Conservation (phyloP, 1,284 basidiomycete genomes). For the Puccinia hordei region DNA sequence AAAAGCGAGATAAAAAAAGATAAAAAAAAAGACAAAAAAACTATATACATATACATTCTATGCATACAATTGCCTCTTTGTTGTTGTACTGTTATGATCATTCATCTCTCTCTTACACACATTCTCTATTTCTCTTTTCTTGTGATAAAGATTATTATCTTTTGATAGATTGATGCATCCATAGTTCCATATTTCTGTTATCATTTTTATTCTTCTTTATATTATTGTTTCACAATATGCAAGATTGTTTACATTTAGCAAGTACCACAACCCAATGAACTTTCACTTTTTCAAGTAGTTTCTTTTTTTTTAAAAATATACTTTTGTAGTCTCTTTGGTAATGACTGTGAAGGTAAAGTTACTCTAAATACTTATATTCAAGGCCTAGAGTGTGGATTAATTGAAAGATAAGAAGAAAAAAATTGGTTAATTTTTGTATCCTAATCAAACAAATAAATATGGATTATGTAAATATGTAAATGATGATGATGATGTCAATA, state of each 20-base stretch:
- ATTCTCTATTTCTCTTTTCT: neutral
- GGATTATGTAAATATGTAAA: too few relatives aligned
- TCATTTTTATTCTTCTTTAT: slow-evolving; percentile 4
- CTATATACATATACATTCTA: neutral
- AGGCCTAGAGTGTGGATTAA: too few relatives aligned
- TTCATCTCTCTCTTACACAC: neutral
- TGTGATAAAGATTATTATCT: neutral
- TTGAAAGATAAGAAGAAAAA: too few relatives aligned
- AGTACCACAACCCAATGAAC: too few relatives aligned
- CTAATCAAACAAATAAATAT: too few relatives aligned
- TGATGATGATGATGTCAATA: too few relatives aligned
- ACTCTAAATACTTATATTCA: too few relatives aligned
- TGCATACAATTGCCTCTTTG: neutral
- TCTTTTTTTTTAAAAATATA: neutral
- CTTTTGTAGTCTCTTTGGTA: too few relatives aligned
- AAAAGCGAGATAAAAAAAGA: neutral
- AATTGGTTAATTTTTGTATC: too few relatives aligned
- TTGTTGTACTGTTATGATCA: neutral
- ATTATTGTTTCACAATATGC: neutral
- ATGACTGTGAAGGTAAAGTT: too few relatives aligned
- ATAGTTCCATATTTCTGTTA: neutral
- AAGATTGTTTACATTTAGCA: too few relatives aligned
- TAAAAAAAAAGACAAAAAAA: neutral
- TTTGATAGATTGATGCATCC: neutral
- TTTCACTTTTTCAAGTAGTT: neutral